phyloP scores from a whole-genome alignment of 768 basidiomycete species.

The Fomitopsis pulvina region DNA sequence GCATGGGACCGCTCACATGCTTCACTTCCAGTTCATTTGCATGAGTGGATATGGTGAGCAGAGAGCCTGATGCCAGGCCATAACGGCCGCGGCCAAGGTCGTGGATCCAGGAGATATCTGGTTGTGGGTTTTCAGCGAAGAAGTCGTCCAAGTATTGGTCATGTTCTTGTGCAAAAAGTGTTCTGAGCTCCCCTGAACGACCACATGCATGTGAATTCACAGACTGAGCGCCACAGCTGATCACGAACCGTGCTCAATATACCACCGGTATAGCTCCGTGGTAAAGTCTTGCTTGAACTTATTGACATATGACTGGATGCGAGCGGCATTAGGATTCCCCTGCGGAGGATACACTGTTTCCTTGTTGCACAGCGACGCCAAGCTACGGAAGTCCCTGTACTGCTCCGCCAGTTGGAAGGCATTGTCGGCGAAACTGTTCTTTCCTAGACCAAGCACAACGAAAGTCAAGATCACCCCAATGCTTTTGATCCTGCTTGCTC shows the following conservation, averaged over 20 bases:
- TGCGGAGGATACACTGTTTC: conserved; percentile 56
- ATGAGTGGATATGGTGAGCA: conserved; percentile 54
- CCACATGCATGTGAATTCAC: no score
- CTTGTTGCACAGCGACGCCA: conserved; percentile 80
- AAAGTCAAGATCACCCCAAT: neutral
- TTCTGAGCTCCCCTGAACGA: conserved; percentile 69
- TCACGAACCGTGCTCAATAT: conserved; percentile 75
- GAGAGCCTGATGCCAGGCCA: conserved; percentile 53
- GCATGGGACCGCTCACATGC: conserved; percentile 46
- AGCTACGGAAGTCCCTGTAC: conserved; percentile 77
- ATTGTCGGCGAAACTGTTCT: conserved; percentile 53
- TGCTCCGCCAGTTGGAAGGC: conserved; percentile 84
- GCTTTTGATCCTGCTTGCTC: no score
- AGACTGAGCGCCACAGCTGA: neutral
- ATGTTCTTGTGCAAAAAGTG: conserved; percentile 76
- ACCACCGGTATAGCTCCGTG: conserved; percentile 87
- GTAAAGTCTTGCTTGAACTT: conserved; percentile 81
- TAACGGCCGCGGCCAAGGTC: conserved; percentile 68
- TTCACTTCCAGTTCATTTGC: conserved; percentile 59
- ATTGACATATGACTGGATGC: conserved; percentile 69
- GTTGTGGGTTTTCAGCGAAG: conserved; percentile 53
- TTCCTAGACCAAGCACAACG: conserved; percentile 38
- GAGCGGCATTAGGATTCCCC: conserved; percentile 53
- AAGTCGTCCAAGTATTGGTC: conserved; percentile 62
- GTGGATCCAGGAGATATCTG: conserved; percentile 80